These are phyloP conservation scores for Xanthoconium stramineum DNA, from an alignment of 768 basidiomycete genomes.

Conservation along the genomic window DNA sequence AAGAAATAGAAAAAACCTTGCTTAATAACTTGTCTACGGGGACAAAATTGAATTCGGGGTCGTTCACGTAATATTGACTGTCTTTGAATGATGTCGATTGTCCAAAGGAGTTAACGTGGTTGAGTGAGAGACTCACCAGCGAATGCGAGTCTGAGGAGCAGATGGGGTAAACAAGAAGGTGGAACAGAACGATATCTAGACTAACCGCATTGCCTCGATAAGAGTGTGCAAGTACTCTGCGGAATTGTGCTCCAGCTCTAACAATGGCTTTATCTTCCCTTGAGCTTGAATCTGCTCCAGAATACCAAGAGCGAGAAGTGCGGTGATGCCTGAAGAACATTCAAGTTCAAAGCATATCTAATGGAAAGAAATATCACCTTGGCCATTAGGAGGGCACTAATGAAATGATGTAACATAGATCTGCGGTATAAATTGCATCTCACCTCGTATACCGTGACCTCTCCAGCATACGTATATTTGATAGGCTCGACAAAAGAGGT, in stretches of 20 bases:
- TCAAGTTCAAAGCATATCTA: background rate
- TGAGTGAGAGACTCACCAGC: conserved; percentile 50
- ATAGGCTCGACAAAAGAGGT: conserved; percentile 86
- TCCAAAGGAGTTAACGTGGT: background rate
- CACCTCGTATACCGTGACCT: conserved; percentile 91
- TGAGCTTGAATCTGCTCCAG: conserved; percentile 81
- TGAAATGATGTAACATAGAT: background rate
- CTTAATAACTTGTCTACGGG: conserved; percentile 83
- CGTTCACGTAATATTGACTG: conserved; percentile 87
- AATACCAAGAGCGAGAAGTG: conserved; percentile 89
- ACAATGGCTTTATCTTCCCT: conserved; percentile 62
- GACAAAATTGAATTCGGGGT: conserved; percentile 74
- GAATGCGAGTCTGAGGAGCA: conserved; percentile 53
- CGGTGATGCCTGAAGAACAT: conserved; percentile 65
- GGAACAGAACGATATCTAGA: background rate
- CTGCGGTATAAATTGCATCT: conserved; percentile 7
- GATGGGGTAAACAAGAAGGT: background rate
- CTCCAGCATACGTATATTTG: conserved; percentile 79
- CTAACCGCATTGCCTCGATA: conserved; percentile 79
- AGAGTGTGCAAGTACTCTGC: conserved; percentile 84
- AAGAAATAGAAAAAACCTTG: conserved; percentile 48
- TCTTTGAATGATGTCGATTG: conserved; percentile 42
- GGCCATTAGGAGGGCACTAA: conserved; percentile 95
- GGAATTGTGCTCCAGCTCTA: conserved; percentile 88
- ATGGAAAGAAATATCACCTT: conserved; percentile 49